These are phyloP conservation scores for Kokia cookei DNA, from an alignment of 441 rosid genomes.

Conservation along the genomic window DNA sequence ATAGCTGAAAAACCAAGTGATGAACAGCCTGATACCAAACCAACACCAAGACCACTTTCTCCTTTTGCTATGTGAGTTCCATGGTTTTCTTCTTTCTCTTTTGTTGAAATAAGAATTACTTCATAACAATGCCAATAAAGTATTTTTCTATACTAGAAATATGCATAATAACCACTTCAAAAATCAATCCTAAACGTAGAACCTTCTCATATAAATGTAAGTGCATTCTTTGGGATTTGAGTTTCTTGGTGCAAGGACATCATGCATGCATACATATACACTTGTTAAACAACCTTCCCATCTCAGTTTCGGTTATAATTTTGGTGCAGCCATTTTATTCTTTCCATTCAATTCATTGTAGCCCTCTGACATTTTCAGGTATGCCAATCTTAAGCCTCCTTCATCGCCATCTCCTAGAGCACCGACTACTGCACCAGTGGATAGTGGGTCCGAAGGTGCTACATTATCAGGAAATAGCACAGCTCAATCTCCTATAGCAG, in stretches of 20 bases:
- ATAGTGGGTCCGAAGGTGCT: slow-evolving; percentile 2
- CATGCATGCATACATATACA: no score
- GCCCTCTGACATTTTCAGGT: slow-evolving; percentile 23
- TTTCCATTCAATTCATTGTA: neutral
- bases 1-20: slow-evolving; percentile 13
- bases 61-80: slow-evolving; percentile 59
- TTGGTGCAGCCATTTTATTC: neutral
- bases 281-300: neutral
- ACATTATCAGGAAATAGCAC: slow-evolving; percentile 21
- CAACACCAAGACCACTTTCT: slow-evolving; percentile 54
- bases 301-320: neutral
- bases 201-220: neutral
- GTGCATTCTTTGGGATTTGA: neutral
- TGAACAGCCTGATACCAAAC: slow-evolving; percentile 13
- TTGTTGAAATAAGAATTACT: neutral
- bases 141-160: neutral
- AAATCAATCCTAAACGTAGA: neutral
- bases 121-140: neutral
- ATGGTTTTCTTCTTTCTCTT: neutral
- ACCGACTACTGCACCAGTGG: neutral
- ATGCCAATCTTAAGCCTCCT: slow-evolving; percentile 50
- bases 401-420: slow-evolving; percentile 44
- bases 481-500: slow-evolving; percentile 23
- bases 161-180: neutral
- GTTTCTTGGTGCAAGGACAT: neutral